Evolutionary conservation across 306 rosid genomes (phyloP).

Genomic region (Corylus avellana): DNA sequence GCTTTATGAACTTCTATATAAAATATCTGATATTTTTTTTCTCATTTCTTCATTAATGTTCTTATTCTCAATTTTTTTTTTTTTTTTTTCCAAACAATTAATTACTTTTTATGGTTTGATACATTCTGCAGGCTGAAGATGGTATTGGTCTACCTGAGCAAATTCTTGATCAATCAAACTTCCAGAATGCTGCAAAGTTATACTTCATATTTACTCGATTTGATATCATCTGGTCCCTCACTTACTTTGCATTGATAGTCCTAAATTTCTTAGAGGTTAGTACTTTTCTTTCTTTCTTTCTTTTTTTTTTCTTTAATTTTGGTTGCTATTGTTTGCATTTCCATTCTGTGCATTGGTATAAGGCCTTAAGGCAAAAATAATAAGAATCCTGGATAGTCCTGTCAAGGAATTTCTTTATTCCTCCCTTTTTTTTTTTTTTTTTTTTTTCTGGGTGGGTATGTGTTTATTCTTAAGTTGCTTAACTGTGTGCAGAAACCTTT

Average conservation of each 20-base stretch:
- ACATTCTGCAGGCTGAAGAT: slow-evolving; percentile 84
- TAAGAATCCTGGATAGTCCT: slow-evolving; percentile 6
- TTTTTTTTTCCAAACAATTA: neutral
- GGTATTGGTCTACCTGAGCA: slow-evolving; percentile 92
- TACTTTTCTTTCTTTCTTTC: slow-evolving; percentile 10
- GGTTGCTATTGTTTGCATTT: neutral
- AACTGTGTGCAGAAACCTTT: slow-evolving; percentile 71
- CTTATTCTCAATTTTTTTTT: neutral
- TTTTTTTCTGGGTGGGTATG: too few species aligned
- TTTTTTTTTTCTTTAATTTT: slow-evolving; percentile 18
- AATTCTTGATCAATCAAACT: slow-evolving; percentile 69
- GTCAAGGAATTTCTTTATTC: slow-evolving; percentile 14
- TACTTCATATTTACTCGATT: slow-evolving; percentile 58
- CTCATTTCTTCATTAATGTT: neutral
- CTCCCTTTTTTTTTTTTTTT: too few species aligned
- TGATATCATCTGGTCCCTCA: slow-evolving; percentile 64
- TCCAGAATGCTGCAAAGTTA: slow-evolving; percentile 62
- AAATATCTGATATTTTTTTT: neutral
- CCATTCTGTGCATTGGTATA: neutral
- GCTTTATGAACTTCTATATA: neutral
- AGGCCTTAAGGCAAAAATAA: neutral
- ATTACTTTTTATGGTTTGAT: slow-evolving; percentile 33
- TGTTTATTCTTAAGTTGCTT: slow-evolving; percentile 14
- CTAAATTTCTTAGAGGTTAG: slow-evolving; percentile 92
- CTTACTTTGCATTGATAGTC: slow-evolving; percentile 66